These are phyloP conservation scores for Mimosa bimucronata DNA, from an alignment of 306 rosid genomes.

Conservation along the genomic window DNA sequence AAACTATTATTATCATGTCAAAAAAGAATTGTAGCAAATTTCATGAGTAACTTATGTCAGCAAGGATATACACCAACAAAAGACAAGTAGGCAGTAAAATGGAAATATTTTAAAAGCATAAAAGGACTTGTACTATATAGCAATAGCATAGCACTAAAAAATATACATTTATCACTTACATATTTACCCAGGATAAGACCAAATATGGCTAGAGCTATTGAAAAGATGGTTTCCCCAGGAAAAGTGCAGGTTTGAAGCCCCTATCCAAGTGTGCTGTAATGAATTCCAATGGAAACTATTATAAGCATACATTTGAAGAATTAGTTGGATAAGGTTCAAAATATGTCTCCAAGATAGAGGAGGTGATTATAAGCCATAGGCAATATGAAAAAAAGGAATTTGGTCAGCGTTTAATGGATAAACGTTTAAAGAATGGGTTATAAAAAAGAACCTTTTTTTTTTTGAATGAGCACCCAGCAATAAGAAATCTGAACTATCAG, in stretches of 20 bases:
- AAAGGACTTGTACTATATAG: slow-evolving; percentile 24
- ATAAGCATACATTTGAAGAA: slow-evolving; percentile 10
- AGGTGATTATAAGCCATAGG: neutral
- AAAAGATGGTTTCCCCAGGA: slow-evolving; percentile 80
- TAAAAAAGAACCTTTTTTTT: slow-evolving; percentile 37
- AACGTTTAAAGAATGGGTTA: neutral
- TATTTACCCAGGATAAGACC: slow-evolving; percentile 94
- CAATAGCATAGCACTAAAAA: slow-evolving; percentile 30
- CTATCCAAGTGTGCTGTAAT: slow-evolving; percentile 83
- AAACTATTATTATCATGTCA: no score
- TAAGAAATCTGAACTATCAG: slow-evolving; percentile 40
- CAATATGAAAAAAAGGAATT: neutral
- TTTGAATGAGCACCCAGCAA: slow-evolving; percentile 59
- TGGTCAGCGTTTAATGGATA: neutral
- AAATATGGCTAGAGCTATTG: slow-evolving; percentile 72
- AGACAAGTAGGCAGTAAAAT: slow-evolving; percentile 6
- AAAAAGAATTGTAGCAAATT: neutral
- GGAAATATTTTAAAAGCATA: slow-evolving; percentile 27
- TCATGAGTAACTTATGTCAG: slow-evolving; percentile 1
- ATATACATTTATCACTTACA: slow-evolving; percentile 59
- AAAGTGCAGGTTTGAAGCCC: slow-evolving; percentile 84
- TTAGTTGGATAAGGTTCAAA: slow-evolving; percentile 9
- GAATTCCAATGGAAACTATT: slow-evolving; percentile 19
- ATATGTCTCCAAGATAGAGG: neutral
- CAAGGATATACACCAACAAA: slow-evolving; percentile 23